These are phyloP conservation scores for Mucor indicus DNA, from an alignment of 371 early-diverging fungal species.

Conservation along the genomic window DNA sequence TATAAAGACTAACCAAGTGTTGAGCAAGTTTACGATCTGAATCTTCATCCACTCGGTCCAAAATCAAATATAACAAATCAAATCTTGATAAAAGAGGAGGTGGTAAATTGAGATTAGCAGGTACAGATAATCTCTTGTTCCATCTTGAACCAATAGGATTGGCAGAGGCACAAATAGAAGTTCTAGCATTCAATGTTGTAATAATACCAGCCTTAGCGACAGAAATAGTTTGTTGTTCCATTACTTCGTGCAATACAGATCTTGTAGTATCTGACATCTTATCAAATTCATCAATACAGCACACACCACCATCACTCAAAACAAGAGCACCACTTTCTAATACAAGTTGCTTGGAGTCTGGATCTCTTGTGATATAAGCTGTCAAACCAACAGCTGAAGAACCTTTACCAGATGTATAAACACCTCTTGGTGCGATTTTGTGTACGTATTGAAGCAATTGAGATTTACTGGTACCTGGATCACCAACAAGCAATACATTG, in stretches of 20 bases:
- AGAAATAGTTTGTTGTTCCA: slow-evolving; percentile 99
- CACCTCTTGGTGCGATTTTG: slow-evolving; percentile 95
- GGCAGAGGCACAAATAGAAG: slow-evolving; percentile 97
- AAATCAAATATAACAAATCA: slow-evolving; percentile 93
- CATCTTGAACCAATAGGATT: slow-evolving; percentile 98
- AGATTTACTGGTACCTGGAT: slow-evolving; percentile 99
- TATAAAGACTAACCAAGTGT: slow-evolving; percentile 85
- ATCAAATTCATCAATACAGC: slow-evolving; percentile 99
- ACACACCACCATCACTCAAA: slow-evolving; percentile 97
- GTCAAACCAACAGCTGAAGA: slow-evolving; percentile 99
- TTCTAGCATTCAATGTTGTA: slow-evolving; percentile 98
- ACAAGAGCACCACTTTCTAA: slow-evolving; percentile 99
- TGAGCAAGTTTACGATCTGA: slow-evolving; percentile 86
- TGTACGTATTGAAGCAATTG: slow-evolving; percentile 97
- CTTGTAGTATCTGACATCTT: slow-evolving; percentile 98
- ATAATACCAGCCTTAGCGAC: slow-evolving; percentile 99
- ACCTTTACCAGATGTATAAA: slow-evolving; percentile 99
- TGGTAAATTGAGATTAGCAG: slow-evolving; percentile 95
- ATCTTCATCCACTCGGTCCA: slow-evolving; percentile 88
- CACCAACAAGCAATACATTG: slow-evolving; percentile 97
- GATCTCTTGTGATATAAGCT: slow-evolving; percentile 97
- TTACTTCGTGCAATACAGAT: slow-evolving; percentile 98
- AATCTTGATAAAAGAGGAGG: slow-evolving; percentile 96
- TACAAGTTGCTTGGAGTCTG: slow-evolving; percentile 95
- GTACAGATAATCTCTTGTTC: slow-evolving; percentile 84